Percentiles rank a stretch among this genome's conserved stretches.
Conservation (phyloP, 495 filamentous ascomycete genomes). For the Podospora fimiseda region DNA sequence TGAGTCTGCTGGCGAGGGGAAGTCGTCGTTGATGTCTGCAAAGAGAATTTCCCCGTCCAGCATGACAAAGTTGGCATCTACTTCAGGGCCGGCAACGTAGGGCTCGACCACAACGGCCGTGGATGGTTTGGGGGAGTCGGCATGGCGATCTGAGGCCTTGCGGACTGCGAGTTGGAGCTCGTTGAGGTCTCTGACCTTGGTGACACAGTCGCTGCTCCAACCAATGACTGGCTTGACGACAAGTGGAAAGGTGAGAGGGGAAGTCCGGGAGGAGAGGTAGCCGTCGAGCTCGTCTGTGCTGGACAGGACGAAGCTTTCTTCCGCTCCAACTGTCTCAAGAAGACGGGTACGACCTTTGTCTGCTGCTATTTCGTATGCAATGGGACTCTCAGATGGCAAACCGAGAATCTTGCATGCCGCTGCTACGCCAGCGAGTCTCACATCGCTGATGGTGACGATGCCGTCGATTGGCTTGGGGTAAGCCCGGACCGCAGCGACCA, state of each 20-base stretch:
- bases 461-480: constrained; percentile 20
- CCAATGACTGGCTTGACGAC: constrained; percentile 44
- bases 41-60: constrained; percentile 35
- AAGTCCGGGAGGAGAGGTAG: not conserved
- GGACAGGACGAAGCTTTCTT: constrained; percentile 13
- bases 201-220: constrained; percentile 38
- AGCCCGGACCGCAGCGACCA: constrained; percentile 15
- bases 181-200: constrained; percentile 26
- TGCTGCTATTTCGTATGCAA: constrained; percentile 15
- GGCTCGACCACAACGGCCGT: constrained; percentile 25
- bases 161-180: constrained; percentile 26
- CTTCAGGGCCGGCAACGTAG: constrained; percentile 35
- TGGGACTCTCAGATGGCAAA: constrained; percentile 8
- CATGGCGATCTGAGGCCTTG: constrained; percentile 15
- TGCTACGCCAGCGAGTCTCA: constrained; percentile 13
- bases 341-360: constrained; percentile 17
- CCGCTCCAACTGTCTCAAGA: constrained; percentile 8
- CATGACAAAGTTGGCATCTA: constrained; percentile 40
- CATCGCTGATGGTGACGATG: constrained; percentile 23
- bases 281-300: constrained; percentile 8
- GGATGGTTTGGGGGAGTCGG: constrained; percentile 9
- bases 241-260: constrained; percentile 27
- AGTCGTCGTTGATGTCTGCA: constrained; percentile 37
- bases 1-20: constrained; percentile 32
- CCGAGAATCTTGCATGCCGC: constrained; percentile 14